phyloP scores from a whole-genome alignment of 768 basidiomycete species.

The Arthromyces matolae region DNA sequence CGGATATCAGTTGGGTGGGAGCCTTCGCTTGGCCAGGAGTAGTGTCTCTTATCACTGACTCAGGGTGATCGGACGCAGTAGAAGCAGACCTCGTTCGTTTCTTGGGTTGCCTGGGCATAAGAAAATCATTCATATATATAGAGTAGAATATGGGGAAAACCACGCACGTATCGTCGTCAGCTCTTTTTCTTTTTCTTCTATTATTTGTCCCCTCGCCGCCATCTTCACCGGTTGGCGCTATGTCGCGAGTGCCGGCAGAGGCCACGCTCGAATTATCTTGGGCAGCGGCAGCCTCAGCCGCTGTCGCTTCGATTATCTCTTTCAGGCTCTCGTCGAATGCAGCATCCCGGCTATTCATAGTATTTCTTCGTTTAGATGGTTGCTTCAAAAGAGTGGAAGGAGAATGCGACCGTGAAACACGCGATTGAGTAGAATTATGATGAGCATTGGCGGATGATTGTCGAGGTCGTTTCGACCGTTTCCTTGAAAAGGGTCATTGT shows the following conservation, averaged over 20 bases:
- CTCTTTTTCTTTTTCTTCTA: constrained; percentile 73
- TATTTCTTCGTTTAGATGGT: constrained; percentile 85
- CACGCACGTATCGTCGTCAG: constrained; percentile 70
- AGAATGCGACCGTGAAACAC: constrained; percentile 74
- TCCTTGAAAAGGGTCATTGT: constrained; percentile 35
- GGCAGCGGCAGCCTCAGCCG: constrained; percentile 61
- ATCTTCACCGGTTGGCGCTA: constrained; percentile 47
- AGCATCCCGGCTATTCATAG: constrained; percentile 97
- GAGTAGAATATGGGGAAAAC: neutral
- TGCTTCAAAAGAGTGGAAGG: constrained; percentile 56
- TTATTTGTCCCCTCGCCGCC: constrained; percentile 34
- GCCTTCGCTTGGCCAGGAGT: constrained; percentile 32
- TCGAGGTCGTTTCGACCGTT: constrained; percentile 57
- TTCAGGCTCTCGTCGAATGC: constrained; percentile 87
- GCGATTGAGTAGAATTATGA: constrained; percentile 47
- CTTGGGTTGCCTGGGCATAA: constrained; percentile 40
- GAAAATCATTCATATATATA: neutral
- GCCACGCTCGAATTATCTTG: constrained; percentile 36
- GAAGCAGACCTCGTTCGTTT: constrained; percentile 80
- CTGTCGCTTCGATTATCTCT: constrained; percentile 70
- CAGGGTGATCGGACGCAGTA: constrained; percentile 57
- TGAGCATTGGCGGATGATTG: constrained; percentile 65
- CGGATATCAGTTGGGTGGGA: constrained; percentile 27
- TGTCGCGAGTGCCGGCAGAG: constrained; percentile 32
- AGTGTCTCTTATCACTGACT: constrained; percentile 39